Percentiles rank a stretch among this genome's conserved stretches.
Conservation (phyloP, 2,329 filamentous ascomycete species). For the Paraconiothyrium brasiliense region DNA sequence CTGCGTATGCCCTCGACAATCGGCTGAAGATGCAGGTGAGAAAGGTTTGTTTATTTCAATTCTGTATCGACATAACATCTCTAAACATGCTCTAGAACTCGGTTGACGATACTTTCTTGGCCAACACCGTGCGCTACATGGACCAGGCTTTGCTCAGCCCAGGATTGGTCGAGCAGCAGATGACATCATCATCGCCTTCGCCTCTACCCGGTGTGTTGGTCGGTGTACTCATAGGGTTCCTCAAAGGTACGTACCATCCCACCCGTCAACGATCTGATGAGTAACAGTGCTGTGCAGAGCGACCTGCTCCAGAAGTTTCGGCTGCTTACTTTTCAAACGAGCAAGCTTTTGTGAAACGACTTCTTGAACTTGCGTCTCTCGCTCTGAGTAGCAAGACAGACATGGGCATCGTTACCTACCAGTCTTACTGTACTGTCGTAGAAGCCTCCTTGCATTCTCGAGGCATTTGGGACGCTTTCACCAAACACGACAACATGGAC, state of each 20-base stretch:
- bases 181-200: slow-evolving; percentile 32
- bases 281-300: slow-evolving; percentile 43
- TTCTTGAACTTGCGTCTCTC: slow-evolving; percentile 38
- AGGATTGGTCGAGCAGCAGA: slow-evolving; percentile 32
- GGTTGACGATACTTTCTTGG: slow-evolving; percentile 43
- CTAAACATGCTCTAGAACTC: slow-evolving; percentile 35
- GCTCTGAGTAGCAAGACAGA: slow-evolving; percentile 30
- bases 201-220: slow-evolving; percentile 41
- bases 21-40: slow-evolving; percentile 44
- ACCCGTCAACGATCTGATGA: slow-evolving; percentile 15
- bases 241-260: slow-evolving; percentile 40
- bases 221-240: slow-evolving; percentile 41
- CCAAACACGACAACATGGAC: slow-evolving; percentile 28
- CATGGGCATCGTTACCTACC: slow-evolving; percentile 24
- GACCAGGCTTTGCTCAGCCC: slow-evolving; percentile 41
- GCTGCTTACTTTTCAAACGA: slow-evolving; percentile 45
- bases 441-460: slow-evolving; percentile 49
- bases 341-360: slow-evolving; percentile 38
- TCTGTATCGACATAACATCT: background rate
- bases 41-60: slow-evolving; percentile 30
- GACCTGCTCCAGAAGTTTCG: slow-evolving; percentile 42
- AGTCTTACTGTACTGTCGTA: slow-evolving; percentile 45
- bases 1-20: slow-evolving; percentile 39
- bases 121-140: slow-evolving; percentile 43
- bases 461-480: slow-evolving; percentile 47